Conservation (phyloP, 108 stramenopile genomes). For the Cyclotella sp. region DNA sequence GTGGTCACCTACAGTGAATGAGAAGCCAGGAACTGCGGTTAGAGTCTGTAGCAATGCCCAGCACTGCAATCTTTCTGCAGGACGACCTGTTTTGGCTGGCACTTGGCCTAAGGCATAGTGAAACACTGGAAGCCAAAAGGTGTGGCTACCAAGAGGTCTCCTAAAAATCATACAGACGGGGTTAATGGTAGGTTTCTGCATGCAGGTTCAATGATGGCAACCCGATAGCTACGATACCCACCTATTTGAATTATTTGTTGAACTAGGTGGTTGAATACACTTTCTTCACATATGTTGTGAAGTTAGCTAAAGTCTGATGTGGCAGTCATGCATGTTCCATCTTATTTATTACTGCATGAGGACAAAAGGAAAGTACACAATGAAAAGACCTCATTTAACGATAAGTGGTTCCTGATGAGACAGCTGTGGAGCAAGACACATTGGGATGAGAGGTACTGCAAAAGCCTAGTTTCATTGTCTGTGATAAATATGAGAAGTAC, state of each 20-base stretch:
- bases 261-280: slow-evolving; percentile 45
- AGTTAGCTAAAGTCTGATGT: slow-evolving; percentile 51
- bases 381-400: slow-evolving; percentile 52
- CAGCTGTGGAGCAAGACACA: slow-evolving; percentile 57
- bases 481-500: slow-evolving; percentile 8
- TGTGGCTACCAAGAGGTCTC: too few relatives aligned
- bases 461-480: slow-evolving; percentile 2
- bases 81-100: too few relatives aligned
- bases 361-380: slow-evolving; percentile 56
- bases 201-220: slow-evolving; percentile 61
- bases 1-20: too few relatives aligned
- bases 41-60: too few relatives aligned
- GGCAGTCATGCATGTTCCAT: slow-evolving; percentile 59
- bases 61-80: too few relatives aligned
- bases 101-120: too few relatives aligned
- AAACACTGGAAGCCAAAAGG: too few relatives aligned
- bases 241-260: slow-evolving; percentile 62
- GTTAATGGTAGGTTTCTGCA: slow-evolving; percentile 55
- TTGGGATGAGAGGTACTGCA: slow-evolving; percentile 8
- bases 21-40: too few relatives aligned
- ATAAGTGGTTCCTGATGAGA: slow-evolving; percentile 58
- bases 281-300: slow-evolving; percentile 39
- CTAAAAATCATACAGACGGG: slow-evolving; percentile 69
- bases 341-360: slow-evolving; percentile 41
- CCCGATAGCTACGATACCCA: slow-evolving; percentile 56